Evolutionary conservation across 2,329 filamentous ascomycete genomes (phyloP), one percentile per base, ranked within the genome.

Genomic region (Exophiala oligosperma): DNA sequence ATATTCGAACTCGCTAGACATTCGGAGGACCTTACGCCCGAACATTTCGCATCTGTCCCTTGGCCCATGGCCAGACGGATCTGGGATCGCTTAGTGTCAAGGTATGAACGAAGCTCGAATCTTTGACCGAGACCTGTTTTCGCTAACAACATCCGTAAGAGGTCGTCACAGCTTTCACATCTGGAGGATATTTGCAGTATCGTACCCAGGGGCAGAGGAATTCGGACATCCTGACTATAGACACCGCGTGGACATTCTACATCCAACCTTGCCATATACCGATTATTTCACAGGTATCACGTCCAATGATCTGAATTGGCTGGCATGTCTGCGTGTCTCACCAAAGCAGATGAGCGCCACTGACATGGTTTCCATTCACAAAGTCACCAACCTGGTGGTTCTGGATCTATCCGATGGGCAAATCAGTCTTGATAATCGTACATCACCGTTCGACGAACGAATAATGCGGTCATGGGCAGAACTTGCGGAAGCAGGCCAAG

Each of bases 391-490:
- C 57, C 59, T 79, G 24, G 69, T 72, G 14, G 73, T 73, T 1
- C 60, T 79, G 49, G 74, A 78, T 44, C 65, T 70, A 9, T 58
- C 59, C 5, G 61, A 64, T 14, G 38, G 35, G 3, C 53, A 54
- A 43, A 24, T 62, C 14, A 49, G 46, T 14, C 54, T 60, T 8
- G 64, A 66, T 9, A 57, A 49, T 48, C 43, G 61, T 4, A 29
- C 58, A 29, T 65, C 66, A 1, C 58, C 62, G 7, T 59, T 78
- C 35, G 71, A 70, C 52, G 73, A 77, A 59, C 70, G 76, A 3
- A 66, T 77, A 23, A 56, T 78, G 23, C 70, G 72, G 54, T 70
- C 71, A 12, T 79, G 76, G 76, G 64, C 72, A 24, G 76, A 79
- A 49, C 63, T 73, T 50, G 70, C 69, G 6, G 38, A 32, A 29